phyloP scores from a whole-genome alignment of 495 filamentous ascomycete species.

The Aspergillus wentii region DNA sequence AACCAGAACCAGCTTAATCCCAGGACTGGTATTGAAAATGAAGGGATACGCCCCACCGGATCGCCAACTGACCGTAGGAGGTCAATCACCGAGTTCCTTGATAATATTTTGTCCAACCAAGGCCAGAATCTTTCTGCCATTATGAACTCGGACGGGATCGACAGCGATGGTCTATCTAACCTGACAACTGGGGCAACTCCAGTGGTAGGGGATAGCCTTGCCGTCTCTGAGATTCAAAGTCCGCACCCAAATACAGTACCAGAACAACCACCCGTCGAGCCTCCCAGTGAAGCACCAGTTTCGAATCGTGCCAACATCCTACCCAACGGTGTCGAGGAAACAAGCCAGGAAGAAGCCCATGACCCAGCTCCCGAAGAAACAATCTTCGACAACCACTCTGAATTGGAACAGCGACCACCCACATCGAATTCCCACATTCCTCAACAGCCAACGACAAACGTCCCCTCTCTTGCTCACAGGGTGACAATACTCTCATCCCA shows the following conservation, averaged over 20 bases:
- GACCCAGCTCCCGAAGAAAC: slow-evolving; percentile 7
- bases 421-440: slow-evolving; percentile 14
- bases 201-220: slow-evolving; percentile 9
- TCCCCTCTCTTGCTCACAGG: slow-evolving; percentile 24
- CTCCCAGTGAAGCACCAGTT: slow-evolving; percentile 2
- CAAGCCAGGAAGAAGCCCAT: slow-evolving; percentile 17
- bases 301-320: slow-evolving; percentile 20
- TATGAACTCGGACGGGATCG: slow-evolving; percentile 11
- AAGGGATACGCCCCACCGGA: slow-evolving; percentile 9
- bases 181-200: slow-evolving; percentile 14
- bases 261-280: slow-evolving; percentile 1
- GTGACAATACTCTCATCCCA: slow-evolving; percentile 48
- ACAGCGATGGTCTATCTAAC: slow-evolving; percentile 21
- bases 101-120: slow-evolving; percentile 30
- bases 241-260: slow-evolving; percentile 6
- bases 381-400: slow-evolving; percentile 7
- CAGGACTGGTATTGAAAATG: slow-evolving; percentile 10
- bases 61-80: slow-evolving; percentile 19
- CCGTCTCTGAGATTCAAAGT: slow-evolving; percentile 3
- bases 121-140: slow-evolving; percentile 13
- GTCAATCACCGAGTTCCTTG: slow-evolving; percentile 35
- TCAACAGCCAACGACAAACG: slow-evolving; percentile 5
- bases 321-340: slow-evolving; percentile 34
- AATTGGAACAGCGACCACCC: slow-evolving; percentile 10
- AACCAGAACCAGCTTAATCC: slow-evolving; percentile 13